Base-by-base conservation (phyloP, 1,139 yeast genomes). In the Pichia terricola region DNA sequence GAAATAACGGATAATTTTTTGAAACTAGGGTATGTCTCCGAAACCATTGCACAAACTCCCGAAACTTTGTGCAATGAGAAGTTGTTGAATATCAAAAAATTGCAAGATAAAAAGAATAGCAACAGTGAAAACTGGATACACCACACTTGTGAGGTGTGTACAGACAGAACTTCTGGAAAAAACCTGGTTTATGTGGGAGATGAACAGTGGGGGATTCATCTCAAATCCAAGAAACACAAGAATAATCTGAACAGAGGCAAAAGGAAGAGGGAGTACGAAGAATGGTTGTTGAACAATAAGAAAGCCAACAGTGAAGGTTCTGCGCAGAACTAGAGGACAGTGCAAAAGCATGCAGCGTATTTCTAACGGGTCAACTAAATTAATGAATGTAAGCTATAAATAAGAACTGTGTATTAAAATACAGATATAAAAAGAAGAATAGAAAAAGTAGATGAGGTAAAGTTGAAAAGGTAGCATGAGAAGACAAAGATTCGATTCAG, bases 151-250 rank as follows among this genome's bases (percentile, higher is more conserved):
- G 74, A 74, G 0, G 62, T 70, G 1, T 91, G 98, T 58, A 65
- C 63, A n/a, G 80, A 76, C 52, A 65, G 68, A 35, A 66, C 70
- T 3, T 48, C 49, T 1, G 81, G 80, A 3, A 65, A 73, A 5
- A 72, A 75, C 0, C 62, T 83, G 26, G 72, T 85, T 1, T 73
- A 85, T 1, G 79, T 91, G 7, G 97, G 96, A 0, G 78, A 79
- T 4, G 33, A 30, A 30, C 81, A 74, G 42, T 87, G 88, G 82
- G 62, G 72, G 4, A 68, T 72, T 3, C 98, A 91, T 61, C 47
- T 78, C 40, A 65, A 67, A 28, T 81, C 96, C 48, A 69, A 78
- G 48, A 70, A 84, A 45, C 96, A 87, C 52, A 66, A 68, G 42
- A 61, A 67, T 6, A 66, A 65, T 41, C 38, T 67, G n/a, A 61